Evolutionary conservation across 2,329 filamentous ascomycete species (phyloP).

Genomic region (Colletotrichum sublineola): DNA sequence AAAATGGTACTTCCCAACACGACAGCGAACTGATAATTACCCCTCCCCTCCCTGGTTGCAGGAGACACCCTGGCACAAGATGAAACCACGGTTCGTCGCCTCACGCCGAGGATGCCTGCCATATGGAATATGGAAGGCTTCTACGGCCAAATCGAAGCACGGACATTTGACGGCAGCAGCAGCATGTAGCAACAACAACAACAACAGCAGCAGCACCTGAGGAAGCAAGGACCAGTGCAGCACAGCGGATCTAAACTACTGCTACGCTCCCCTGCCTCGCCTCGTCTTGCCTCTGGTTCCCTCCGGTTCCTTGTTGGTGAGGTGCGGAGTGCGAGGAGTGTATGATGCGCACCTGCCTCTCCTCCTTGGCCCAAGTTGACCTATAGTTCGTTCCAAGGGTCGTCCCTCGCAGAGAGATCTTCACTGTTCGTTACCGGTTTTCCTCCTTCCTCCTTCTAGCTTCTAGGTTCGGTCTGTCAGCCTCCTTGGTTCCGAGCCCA

Average conservation of each 20-base stretch:
- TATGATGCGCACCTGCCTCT: constrained; percentile 15
- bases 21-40: background rate
- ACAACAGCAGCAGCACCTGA: background rate
- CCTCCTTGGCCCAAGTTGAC: background rate
- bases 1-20: constrained; percentile 33
- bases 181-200: background rate
- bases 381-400: constrained; percentile 11
- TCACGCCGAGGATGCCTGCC: constrained; percentile 17
- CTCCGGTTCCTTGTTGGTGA: constrained; percentile 1
- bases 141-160: constrained; percentile 41
- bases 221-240: background rate
- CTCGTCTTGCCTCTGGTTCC: background rate
- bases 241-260: background rate
- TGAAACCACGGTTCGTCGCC: constrained; percentile 42
- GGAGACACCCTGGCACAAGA: constrained; percentile 26
- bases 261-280: background rate
- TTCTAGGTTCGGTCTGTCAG: constrained; percentile 34
- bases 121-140: constrained; percentile 37
- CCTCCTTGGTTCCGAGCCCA: constrained; percentile 36
- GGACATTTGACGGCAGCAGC: constrained; percentile 35
- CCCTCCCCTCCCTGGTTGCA: background rate
- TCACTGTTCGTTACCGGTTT: constrained; percentile 13
- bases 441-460: constrained; percentile 22
- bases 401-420: constrained; percentile 15
- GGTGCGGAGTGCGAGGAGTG: constrained; percentile 4